Percentiles rank a stretch among this genome's conserved stretches.
Conservation (phyloP, 495 filamentous ascomycete genomes). For the Glonium stellatum region DNA sequence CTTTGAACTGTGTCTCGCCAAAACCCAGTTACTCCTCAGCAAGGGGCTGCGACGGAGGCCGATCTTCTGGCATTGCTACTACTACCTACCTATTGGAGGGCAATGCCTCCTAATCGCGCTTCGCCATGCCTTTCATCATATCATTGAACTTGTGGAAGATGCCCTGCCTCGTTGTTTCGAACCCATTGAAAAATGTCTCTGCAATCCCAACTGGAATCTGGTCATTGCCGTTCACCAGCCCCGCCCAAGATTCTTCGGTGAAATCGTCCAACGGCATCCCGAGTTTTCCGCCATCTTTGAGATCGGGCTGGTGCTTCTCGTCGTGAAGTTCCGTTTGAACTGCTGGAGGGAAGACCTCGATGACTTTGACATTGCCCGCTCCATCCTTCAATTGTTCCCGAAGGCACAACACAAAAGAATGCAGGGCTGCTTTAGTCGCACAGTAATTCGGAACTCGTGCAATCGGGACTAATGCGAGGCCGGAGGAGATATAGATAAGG, state of each 20-base stretch:
- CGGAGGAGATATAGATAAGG: constrained; percentile 47
- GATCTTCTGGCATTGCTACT: too few relatives aligned
- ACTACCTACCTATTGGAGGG: background rate
- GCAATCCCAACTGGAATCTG: constrained; percentile 49
- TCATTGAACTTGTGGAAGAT: constrained; percentile 50
- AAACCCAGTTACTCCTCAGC: too few relatives aligned
- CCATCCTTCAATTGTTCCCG: constrained; percentile 50
- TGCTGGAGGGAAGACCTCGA: constrained; percentile 61
- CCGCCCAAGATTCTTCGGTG: constrained; percentile 49
- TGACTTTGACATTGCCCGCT: constrained; percentile 44
- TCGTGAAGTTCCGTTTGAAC: constrained; percentile 60
- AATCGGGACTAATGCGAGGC: constrained; percentile 50
- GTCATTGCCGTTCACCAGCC: constrained; percentile 47
- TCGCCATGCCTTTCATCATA: constrained; percentile 43
- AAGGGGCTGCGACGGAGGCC: too few relatives aligned
- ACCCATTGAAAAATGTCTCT: constrained; percentile 34
- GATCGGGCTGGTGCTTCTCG: constrained; percentile 43
- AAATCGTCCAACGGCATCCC: constrained; percentile 60
- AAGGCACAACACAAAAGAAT: constrained; percentile 50
- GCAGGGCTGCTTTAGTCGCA: constrained; percentile 54
- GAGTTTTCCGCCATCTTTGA: constrained; percentile 38
- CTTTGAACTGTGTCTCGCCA: too few relatives aligned
- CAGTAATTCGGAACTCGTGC: constrained; percentile 48
- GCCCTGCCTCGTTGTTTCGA: constrained; percentile 39
- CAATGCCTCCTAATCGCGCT: constrained; percentile 21